These are phyloP conservation scores for Flammula alnicola DNA, from an alignment of 1,284 basidiomycete genomes.

Conservation along the genomic window DNA sequence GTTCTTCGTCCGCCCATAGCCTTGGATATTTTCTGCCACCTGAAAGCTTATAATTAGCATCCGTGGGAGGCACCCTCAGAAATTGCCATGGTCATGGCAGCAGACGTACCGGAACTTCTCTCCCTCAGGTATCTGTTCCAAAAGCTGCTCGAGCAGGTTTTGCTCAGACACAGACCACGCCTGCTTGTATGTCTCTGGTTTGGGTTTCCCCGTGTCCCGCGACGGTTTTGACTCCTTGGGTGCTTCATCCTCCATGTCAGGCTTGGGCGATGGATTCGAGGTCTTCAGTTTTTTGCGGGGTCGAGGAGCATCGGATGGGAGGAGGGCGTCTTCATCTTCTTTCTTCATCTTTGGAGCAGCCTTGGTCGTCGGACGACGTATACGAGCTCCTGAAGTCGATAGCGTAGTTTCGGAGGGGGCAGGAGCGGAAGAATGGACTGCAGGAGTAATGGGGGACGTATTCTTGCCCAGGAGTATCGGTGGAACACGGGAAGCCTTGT, in stretches of 20 bases:
- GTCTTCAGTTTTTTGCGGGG: conserved; percentile 4
- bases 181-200: conserved; percentile 76
- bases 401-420: no score
- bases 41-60: no score
- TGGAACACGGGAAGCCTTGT: no score
- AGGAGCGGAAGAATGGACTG: conserved; percentile 8
- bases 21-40: conserved; percentile 78
- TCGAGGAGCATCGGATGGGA: no score
- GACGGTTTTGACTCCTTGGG: no score
- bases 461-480: no score
- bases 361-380: background rate
- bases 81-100: no score
- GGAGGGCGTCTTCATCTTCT: background rate
- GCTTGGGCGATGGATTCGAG: background rate
- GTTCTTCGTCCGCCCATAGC: conserved; percentile 79
- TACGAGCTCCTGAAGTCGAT: no score
- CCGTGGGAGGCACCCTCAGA: no score
- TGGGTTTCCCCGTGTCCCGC: no score
- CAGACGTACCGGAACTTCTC: conserved; percentile 77
- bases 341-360: background rate
- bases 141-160: conserved; percentile 68
- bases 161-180: conserved; percentile 78
- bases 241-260: background rate
- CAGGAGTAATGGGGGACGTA: no score
- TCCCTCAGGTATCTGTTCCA: conserved; percentile 78